These are phyloP conservation scores for Pleomassaria siparia DNA, from an alignment of 2,329 filamentous ascomycete genomes.

Conservation along the genomic window DNA sequence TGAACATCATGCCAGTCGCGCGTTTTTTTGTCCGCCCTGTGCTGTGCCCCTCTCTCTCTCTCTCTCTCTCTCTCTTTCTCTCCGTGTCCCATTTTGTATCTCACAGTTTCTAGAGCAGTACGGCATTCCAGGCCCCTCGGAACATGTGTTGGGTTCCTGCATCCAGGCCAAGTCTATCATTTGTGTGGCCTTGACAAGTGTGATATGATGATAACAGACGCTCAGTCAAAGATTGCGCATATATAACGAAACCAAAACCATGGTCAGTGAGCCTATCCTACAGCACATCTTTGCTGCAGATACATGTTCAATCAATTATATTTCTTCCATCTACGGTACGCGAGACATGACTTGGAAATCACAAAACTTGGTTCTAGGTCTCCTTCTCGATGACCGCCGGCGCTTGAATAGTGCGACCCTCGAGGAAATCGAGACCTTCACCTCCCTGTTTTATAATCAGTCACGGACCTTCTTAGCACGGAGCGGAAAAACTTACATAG, in stretches of 20 bases:
- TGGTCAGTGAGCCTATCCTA: background rate
- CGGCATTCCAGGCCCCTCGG: too few species aligned
- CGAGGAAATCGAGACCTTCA: conserved; percentile 64
- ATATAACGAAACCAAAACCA: background rate
- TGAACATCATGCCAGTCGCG: too few species aligned
- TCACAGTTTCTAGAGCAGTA: too few species aligned
- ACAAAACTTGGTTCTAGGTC: conserved; percentile 30
- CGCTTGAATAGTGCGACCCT: conserved; percentile 61
- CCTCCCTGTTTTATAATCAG: conserved; percentile 51
- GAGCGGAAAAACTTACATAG: conserved; percentile 72
- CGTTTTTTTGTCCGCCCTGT: too few species aligned
- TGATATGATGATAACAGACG: too few species aligned
- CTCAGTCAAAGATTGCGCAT: background rate
- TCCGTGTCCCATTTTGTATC: too few species aligned
- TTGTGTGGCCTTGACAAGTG: background rate
- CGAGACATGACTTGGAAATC: too few species aligned
- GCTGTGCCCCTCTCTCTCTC: background rate
- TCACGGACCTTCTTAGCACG: background rate
- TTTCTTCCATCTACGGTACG: background rate
- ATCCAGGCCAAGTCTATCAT: background rate
- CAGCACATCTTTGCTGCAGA: background rate
- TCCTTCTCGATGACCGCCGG: conserved; percentile 66
- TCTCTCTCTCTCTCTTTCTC: too few species aligned
- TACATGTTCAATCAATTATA: background rate
- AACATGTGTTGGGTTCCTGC: conserved; percentile 13